Base-by-base conservation (phyloP, 2,329 filamentous ascomycete genomes). In the Microcyclospora pomicola region DNA sequence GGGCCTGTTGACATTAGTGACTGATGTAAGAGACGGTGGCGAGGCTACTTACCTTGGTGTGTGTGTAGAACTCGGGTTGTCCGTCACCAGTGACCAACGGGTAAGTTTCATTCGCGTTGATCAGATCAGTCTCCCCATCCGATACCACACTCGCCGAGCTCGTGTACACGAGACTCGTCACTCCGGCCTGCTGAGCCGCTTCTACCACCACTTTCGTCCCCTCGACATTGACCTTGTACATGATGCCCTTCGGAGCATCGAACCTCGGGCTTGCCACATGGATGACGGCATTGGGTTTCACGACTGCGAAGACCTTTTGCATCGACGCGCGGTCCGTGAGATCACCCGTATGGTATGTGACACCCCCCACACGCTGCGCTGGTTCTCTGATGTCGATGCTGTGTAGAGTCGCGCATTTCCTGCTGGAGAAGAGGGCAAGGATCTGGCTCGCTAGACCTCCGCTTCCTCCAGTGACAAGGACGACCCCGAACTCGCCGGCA, bases 391-490 rank as follows among this genome's bases (percentile, higher is more conserved):
- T 53, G 48, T 64, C 63, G 46, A 68, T 55, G 10, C 66, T 63
- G 30, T 59, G 56, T 38, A 67, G 49, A 37, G 58, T 58, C 16
- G 58, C 59, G 40, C 58, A 51, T 10, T 61, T 60, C 41, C 59
- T 52, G 27, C 50, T 47, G 16, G 53, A 42, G 15, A 69, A 59
- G 37, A 63, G 58, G 38, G 55, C 57, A 40, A 68, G 64, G 37
- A 69, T 65, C 45, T 67, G 64, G 41, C 58, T 54, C 19, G 65
- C 66, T 1, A 69, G 53, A 39, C 68, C 67, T 13, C 66, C 65
- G 43, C 63, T 65, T 33, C 65, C 65, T 35, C 65, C 65, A 27
- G 64, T 56, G n/a, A 68, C 59, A 6, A 65, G 48, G 38, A 63
- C 59, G 40, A 60, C 60, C 28, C 61, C 62, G n/a, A 65, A 54